These are phyloP conservation scores for Pseudopithomyces maydicus DNA, from an alignment of 2,329 filamentous ascomycete species.

Conservation along the genomic window DNA sequence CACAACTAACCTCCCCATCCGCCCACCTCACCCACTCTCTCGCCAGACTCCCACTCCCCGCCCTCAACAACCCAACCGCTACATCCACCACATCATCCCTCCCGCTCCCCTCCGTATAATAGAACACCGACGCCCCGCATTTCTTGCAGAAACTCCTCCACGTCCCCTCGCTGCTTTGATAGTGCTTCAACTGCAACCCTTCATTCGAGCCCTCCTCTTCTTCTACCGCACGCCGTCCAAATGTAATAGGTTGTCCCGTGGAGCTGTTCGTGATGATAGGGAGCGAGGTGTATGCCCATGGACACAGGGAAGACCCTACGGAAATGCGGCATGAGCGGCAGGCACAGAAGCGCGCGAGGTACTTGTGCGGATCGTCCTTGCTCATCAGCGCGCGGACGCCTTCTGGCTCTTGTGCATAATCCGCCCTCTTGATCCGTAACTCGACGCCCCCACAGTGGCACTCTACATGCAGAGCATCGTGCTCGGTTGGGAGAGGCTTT, in stretches of 20 bases:
- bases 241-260: neutral
- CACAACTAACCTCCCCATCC: neutral
- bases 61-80: neutral
- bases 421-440: neutral
- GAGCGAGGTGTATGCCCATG: neutral
- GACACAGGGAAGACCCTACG: neutral
- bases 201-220: neutral
- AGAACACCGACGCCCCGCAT: neutral
- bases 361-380: neutral
- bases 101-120: neutral
- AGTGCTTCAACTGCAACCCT: neutral
- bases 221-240: neutral
- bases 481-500: neutral
- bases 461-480: neutral
- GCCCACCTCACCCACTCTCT: slow-evolving; percentile 5
- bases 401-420: neutral
- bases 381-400: neutral
- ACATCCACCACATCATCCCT: neutral
- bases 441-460: slow-evolving; percentile 3
- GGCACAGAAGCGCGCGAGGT: neutral
- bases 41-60: slow-evolving; percentile 4
- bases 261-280: neutral
- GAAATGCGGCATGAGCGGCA: slow-evolving; percentile 1
- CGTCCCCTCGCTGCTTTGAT: neutral
- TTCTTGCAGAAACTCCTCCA: slow-evolving; percentile 1